Evolutionary conservation across 176 grass and related monocot species (phyloP), one percentile per base, ranked within the genome.

Genomic region (Hordeum marinum): DNA sequence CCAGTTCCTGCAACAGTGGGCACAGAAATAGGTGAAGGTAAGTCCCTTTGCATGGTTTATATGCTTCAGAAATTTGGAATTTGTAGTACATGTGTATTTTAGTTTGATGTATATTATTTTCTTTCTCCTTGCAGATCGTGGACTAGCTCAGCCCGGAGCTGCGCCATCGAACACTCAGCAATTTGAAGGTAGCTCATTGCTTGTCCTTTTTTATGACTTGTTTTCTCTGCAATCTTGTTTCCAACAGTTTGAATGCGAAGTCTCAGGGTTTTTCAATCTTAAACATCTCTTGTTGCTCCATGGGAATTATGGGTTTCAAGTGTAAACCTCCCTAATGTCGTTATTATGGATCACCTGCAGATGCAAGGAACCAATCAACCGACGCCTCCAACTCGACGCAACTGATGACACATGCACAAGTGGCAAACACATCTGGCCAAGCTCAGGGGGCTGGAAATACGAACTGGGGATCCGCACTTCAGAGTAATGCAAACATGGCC

Each of bases 401-500:
- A 64, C 70, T 75, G 71, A 90, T 77, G 42, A 55, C 78, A 21
- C 83, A 87, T 32, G 41, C 87, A 82, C 91, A 90, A 73, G 83
- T 83, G 76, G 82, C 83, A 65, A 98, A 77, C 83, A 80, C 74
- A 85, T 61, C 88, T 59, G 89, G 68, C 63, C 82, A 88, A 83
- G 25, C 55, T 86, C 90, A 90, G 79, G 90, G 32, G 63, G 84
- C 69, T 68, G 88, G 72, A 73, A 87, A 88, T 82, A 70, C 92
- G 88, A 64, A 78, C 25, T 97, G 92, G 95, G 83, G 71, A 84
- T 35, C 72, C 52, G 29, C 92, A 43, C 29, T 86, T 63, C 95
- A 98, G 80, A 75, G 77, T 78, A 88, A 90, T 86, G 45, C 84
- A 75, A 98, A 85, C 48, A 91, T 89, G 82, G 72, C 59, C 64